Conservation (phyloP, 106 monocot species). For the Allium fistulosum region DNA sequence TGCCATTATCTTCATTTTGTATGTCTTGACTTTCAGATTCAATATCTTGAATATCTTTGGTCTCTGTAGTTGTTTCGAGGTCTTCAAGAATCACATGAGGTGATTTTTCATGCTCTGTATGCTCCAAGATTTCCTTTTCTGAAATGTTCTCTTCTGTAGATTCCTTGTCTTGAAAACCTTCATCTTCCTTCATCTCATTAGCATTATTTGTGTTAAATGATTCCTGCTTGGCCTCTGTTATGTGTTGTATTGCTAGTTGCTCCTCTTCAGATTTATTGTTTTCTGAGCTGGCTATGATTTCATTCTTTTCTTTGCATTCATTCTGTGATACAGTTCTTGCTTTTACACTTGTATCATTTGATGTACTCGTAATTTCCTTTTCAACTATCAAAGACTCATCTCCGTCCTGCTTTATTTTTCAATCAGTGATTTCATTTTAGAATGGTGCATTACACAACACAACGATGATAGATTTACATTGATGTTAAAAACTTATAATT, state of each 20-base stretch:
- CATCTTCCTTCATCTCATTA: background rate
- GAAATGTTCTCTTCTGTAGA: background rate
- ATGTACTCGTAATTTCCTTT: background rate
- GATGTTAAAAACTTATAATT: background rate
- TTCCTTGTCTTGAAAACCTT: conserved; percentile 8
- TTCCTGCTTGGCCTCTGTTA: conserved; percentile 8
- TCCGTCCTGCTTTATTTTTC: too few relatives aligned
- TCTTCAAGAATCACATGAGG: conserved; percentile 9
- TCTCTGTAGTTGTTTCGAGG: conserved; percentile 3
- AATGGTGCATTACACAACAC: too few relatives aligned
- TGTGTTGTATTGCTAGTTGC: conserved; percentile 14
- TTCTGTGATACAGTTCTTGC: background rate
- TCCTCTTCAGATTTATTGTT: conserved; percentile 9
- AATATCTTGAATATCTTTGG: background rate
- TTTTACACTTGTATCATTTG: conserved; percentile 6
- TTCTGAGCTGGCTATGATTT: conserved; percentile 3
- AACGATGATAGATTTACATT: too few relatives aligned
- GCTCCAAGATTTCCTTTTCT: conserved; percentile 5
- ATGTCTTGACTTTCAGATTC: background rate
- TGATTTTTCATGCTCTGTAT: conserved; percentile 3
- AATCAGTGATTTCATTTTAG: too few relatives aligned
- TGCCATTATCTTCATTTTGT: background rate
- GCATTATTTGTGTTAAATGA: conserved; percentile 1
- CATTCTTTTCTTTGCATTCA: conserved; percentile 8
- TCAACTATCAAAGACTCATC: conserved; percentile 2